Evolutionary conservation across 495 filamentous ascomycete species (phyloP).

Genomic region (Podospora fimiseda): DNA sequence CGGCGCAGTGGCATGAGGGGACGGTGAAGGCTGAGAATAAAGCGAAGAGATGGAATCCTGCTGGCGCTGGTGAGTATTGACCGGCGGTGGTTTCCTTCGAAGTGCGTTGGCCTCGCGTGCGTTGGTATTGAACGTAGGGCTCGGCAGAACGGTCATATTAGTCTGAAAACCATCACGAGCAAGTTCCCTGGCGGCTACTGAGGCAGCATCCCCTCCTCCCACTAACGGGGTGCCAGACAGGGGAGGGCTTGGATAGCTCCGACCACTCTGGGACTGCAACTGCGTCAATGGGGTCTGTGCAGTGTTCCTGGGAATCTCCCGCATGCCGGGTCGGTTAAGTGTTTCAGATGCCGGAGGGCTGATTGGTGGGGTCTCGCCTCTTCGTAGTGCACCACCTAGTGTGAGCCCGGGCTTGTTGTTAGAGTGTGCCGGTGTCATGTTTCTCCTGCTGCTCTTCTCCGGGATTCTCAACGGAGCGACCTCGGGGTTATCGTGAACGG

Average conservation of each 20-base stretch:
- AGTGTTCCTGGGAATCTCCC: conserved; percentile 22
- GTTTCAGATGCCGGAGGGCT: conserved; percentile 30
- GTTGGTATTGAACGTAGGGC: conserved; percentile 9
- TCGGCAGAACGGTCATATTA: conserved; percentile 10
- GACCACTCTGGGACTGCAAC: conserved; percentile 12
- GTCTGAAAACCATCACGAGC: conserved; percentile 14
- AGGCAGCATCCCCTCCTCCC: conserved; percentile 18
- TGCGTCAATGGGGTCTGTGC: conserved; percentile 17
- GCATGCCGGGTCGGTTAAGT: conserved; percentile 16
- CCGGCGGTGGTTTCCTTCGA: conserved; percentile 36
- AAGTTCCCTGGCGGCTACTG: conserved; percentile 23
- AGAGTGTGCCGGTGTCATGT: conserved; percentile 16
- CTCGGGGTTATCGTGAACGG: conserved; percentile 38
- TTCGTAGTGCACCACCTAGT: conserved; percentile 12
- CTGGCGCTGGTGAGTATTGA: conserved; percentile 24
- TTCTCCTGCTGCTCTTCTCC: conserved; percentile 37
- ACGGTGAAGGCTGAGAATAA: conserved; percentile 29
- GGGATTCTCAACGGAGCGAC: conserved; percentile 41
- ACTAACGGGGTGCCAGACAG: conserved; percentile 22
- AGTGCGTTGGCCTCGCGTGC: conserved; percentile 27
- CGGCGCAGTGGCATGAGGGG: conserved; percentile 9
- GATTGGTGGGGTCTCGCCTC: conserved; percentile 29
- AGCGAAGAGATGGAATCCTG: conserved; percentile 33
- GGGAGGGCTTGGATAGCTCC: conserved; percentile 32
- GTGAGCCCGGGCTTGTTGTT: conserved; percentile 7